phyloP scores from a whole-genome alignment of 148 eudicot genomes.

The Amaranthus hypochondriacus region DNA sequence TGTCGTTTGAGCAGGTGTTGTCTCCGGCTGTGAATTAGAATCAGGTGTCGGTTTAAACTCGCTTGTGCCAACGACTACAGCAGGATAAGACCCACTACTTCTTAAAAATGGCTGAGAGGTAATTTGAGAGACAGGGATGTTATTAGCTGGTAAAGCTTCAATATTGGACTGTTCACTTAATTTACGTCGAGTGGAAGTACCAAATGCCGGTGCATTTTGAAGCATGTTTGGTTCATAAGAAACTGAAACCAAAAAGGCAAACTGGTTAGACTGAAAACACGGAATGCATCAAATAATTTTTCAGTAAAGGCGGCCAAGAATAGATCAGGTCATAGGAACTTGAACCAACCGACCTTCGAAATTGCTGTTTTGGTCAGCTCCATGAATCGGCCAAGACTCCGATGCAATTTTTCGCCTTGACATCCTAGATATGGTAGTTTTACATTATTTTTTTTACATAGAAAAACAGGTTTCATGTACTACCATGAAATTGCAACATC shows the following conservation, averaged over 20 bases:
- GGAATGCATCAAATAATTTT: not conserved
- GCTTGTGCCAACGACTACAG: constrained; percentile 35
- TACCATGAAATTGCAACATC: not conserved
- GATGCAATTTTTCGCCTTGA: constrained; percentile 44
- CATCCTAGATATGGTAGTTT: not conserved
- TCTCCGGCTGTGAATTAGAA: constrained; percentile 20
- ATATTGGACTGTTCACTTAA: constrained; percentile 70
- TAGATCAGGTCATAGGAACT: not conserved
- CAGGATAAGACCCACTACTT: constrained; percentile 91
- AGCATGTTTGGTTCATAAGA: constrained; percentile 26
- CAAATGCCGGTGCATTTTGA: constrained; percentile 26
- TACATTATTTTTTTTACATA: not conserved
- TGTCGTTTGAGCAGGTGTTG: constrained; percentile 17
- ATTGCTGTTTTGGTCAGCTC: constrained; percentile 28
- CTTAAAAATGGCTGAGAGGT: constrained; percentile 39
- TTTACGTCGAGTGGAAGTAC: constrained; percentile 39
- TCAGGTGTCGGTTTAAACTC: constrained; percentile 17
- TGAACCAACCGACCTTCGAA: constrained; percentile 43
- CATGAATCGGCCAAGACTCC: constrained; percentile 21
- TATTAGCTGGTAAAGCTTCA: constrained; percentile 45
- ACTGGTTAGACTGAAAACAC: not conserved
- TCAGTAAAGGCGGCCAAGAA: not conserved
- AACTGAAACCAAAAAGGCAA: constrained; percentile 27
- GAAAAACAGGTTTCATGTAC: not conserved
- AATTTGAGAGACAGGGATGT: constrained; percentile 20